Percentiles rank a stretch among this genome's conserved stretches.
Evolutionary conservation across 2,329 filamentous ascomycete genomes (phyloP).

Genomic region (Colletotrichum phormii): DNA sequence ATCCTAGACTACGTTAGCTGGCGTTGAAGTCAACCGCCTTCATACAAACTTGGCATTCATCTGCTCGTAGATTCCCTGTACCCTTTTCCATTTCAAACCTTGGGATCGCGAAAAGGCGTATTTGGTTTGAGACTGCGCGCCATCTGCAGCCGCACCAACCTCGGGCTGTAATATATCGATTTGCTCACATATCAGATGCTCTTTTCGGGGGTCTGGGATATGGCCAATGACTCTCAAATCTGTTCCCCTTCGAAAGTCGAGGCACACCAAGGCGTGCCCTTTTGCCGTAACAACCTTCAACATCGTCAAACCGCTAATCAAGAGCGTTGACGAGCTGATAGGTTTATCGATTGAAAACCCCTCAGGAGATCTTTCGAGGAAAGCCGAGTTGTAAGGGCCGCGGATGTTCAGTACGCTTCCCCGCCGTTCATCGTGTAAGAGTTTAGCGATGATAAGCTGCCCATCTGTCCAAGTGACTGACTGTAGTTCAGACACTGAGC

Average conservation of each 20-base stretch:
- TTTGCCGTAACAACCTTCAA: background rate
- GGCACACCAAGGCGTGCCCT: slow-evolving; percentile 3
- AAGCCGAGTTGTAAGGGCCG: slow-evolving; percentile 42
- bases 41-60: slow-evolving; percentile 2
- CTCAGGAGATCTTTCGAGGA: slow-evolving; percentile 27
- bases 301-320: slow-evolving; percentile 3
- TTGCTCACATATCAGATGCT: background rate
- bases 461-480: slow-evolving; percentile 39
- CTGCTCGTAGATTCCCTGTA: background rate
- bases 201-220: background rate
- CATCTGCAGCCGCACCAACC: background rate
- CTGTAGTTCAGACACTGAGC: slow-evolving; percentile 41
- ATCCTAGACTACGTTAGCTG: too few relatives aligned
- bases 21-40: too few relatives aligned
- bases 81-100: slow-evolving; percentile 2
- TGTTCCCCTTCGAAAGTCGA: slow-evolving; percentile 2
- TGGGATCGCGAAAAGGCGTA: background rate
- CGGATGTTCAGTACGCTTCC: slow-evolving; percentile 36
- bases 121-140: background rate
- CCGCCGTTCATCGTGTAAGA: slow-evolving; percentile 40
- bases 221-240: slow-evolving; percentile 1
- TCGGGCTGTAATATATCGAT: background rate
- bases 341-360: slow-evolving; percentile 43
- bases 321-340: slow-evolving; percentile 33
- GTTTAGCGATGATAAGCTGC: slow-evolving; percentile 42